phyloP scores from a whole-genome alignment of 441 rosid species.

The Metrosideros polymorpha region DNA sequence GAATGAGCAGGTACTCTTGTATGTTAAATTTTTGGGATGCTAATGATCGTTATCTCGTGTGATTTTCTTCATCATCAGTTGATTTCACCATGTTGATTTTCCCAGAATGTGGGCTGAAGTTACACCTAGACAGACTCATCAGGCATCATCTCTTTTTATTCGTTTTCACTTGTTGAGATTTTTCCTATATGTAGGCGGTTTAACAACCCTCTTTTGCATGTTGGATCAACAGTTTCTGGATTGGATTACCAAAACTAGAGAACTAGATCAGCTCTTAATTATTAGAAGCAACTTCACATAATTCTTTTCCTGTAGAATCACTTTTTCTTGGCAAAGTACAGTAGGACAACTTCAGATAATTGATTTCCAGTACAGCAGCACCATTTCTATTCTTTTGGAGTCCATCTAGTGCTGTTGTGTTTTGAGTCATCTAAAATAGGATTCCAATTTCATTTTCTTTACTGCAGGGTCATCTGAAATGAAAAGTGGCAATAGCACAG shows the following conservation, averaged over 20 bases:
- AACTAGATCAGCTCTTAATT: background rate
- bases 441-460: background rate
- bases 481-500: slow-evolving; percentile 20
- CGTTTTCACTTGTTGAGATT: background rate
- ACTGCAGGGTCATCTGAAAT: slow-evolving; percentile 39
- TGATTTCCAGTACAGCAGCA: background rate
- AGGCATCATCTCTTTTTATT: background rate
- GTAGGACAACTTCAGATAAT: background rate
- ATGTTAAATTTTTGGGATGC: background rate
- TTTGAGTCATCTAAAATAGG: background rate
- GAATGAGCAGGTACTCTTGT: background rate
- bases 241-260: background rate
- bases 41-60: background rate
- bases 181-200: background rate
- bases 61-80: background rate
- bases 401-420: background rate
- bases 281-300: background rate
- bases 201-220: background rate
- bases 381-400: background rate
- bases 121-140: background rate
- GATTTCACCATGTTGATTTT: background rate
- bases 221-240: background rate
- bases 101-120: background rate
- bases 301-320: background rate
- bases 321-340: background rate